phyloP scores from a whole-genome alignment of 2,329 filamentous ascomycete species.

The Penicillium sp. region DNA sequence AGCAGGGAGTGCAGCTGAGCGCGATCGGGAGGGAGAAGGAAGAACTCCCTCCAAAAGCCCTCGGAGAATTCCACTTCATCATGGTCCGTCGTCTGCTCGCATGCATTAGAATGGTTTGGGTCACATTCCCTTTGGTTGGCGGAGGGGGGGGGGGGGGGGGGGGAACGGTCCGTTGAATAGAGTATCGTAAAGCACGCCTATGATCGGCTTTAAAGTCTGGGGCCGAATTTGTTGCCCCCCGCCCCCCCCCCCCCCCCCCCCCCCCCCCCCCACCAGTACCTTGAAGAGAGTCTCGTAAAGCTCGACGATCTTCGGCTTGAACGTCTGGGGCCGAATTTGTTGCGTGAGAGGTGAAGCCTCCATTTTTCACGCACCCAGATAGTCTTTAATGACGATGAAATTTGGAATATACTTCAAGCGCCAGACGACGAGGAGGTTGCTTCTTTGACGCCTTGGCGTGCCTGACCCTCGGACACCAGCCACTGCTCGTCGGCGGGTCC shows the following conservation, averaged over 20 bases:
- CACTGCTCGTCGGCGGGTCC: slow-evolving; percentile 24
- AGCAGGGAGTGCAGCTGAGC: slow-evolving; percentile 62
- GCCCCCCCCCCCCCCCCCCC: no score
- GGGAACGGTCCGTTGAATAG: no score
- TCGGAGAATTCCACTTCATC: slow-evolving; percentile 65
- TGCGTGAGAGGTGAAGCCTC: slow-evolving; percentile 90
- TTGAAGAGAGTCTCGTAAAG: slow-evolving; percentile 80
- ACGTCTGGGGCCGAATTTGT: slow-evolving; percentile 80
- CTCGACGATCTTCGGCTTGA: slow-evolving; percentile 88
- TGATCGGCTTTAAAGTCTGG: no score
- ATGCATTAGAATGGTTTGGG: slow-evolving; percentile 20
- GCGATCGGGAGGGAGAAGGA: slow-evolving; percentile 76
- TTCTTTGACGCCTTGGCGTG: slow-evolving; percentile 9
- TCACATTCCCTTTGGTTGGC: no score
- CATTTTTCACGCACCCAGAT: slow-evolving; percentile 47
- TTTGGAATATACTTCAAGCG: slow-evolving; percentile 10
- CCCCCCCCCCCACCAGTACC: no score
- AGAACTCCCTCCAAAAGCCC: slow-evolving; percentile 95
- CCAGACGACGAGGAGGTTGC: background rate
- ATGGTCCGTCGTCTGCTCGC: slow-evolving; percentile 55
- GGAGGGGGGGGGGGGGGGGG: slow-evolving; percentile 1
- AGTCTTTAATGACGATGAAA: slow-evolving; percentile 14
- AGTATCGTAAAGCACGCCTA: no score
- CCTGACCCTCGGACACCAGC: slow-evolving; percentile 16
- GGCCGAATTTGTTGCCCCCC: no score